Conservation (phyloP, 2,329 filamentous ascomycete genomes). For the Paracamarosporium sp. region DNA sequence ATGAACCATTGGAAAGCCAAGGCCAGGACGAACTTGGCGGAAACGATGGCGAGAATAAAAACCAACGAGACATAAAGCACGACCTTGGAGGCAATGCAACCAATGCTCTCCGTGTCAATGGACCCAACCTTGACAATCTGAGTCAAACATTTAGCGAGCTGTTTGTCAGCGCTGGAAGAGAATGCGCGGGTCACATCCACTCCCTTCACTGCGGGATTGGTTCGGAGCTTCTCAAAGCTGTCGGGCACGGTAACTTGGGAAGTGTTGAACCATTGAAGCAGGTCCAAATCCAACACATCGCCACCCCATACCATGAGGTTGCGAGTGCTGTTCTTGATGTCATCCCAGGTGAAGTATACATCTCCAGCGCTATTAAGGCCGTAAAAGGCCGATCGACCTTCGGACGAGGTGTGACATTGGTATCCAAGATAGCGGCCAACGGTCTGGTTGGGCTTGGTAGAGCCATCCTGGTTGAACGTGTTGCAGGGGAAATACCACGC, state of each 20-base stretch:
- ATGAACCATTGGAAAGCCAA: conserved; percentile 97
- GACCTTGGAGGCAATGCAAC: conserved; percentile 96
- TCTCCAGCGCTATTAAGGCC: conserved; percentile 74
- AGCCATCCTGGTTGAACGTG: conserved; percentile 92
- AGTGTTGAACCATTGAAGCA: conserved; percentile 89
- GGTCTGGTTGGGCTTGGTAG: conserved; percentile 75
- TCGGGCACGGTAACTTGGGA: conserved; percentile 77
- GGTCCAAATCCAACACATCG: conserved; percentile 86
- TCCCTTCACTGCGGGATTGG: conserved; percentile 75
- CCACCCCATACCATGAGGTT: conserved; percentile 96
- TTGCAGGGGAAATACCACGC: conserved; percentile 98
- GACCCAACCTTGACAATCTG: conserved; percentile 96
- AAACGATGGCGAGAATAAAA: conserved; percentile 89
- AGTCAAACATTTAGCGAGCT: conserved; percentile 83
- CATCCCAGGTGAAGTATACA: conserved; percentile 96
- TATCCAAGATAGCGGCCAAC: conserved; percentile 82
- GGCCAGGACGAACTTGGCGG: conserved; percentile 85
- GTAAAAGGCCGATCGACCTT: conserved; percentile 78
- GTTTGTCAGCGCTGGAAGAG: conserved; percentile 79
- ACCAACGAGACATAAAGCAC: conserved; percentile 92
- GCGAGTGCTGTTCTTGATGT: conserved; percentile 85
- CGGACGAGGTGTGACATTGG: conserved; percentile 80
- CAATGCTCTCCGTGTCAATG: conserved; percentile 93
- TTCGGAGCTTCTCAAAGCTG: conserved; percentile 80
- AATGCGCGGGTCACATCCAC: conserved; percentile 90